These are phyloP conservation scores for Carallia brachiata DNA, from an alignment of 345 rosid genomes.

Conservation along the genomic window DNA sequence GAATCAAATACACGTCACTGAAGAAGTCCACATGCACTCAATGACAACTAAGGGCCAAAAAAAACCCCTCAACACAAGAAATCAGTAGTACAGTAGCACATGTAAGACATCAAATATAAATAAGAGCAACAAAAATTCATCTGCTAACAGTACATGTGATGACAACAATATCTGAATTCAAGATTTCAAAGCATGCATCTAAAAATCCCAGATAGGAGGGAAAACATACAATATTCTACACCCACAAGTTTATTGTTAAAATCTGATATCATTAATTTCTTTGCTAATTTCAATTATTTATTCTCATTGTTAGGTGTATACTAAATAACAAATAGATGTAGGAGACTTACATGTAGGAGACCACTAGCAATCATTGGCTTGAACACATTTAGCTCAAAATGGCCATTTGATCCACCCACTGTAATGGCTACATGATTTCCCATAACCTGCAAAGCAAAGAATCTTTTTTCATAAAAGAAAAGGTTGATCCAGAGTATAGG, in stretches of 20 bases:
- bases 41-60: slow-evolving; percentile 2
- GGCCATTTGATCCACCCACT: slow-evolving; percentile 95
- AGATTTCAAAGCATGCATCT: neutral
- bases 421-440: slow-evolving; percentile 91
- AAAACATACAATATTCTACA: neutral
- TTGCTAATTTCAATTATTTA: no score
- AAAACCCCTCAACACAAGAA: neutral
- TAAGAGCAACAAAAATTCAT: no score
- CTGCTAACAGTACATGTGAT: no score
- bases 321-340: no score
- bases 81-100: neutral
- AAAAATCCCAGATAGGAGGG: neutral
- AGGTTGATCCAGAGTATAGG: neutral
- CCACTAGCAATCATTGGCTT: slow-evolving; percentile 94
- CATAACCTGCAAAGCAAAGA: slow-evolving; percentile 60
- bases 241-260: no score
- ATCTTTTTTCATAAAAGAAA: neutral
- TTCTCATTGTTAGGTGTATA: no score
- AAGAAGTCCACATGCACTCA: neutral
- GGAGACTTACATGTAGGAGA: slow-evolving; percentile 76
- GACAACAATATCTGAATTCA: no score
- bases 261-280: no score
- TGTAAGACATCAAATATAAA: no score
- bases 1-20: neutral
- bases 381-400: slow-evolving; percentile 90